Evolutionary conservation across 2,329 filamentous ascomycete genomes (phyloP).

Genomic region (Apiospora pterosperma): DNA sequence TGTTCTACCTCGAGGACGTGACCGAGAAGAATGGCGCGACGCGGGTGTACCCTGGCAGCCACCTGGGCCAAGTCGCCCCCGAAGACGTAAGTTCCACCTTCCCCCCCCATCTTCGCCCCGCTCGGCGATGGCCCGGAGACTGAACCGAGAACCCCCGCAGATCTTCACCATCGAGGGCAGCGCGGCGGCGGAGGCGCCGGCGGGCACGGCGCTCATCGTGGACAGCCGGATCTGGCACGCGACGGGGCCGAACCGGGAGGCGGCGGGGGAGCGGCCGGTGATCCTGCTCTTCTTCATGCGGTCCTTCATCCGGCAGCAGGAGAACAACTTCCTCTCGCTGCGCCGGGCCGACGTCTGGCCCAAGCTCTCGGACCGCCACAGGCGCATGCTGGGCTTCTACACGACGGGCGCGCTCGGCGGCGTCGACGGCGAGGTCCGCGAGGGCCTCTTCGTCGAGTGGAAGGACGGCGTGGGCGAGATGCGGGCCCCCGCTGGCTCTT

Average conservation of each 20-base stretch:
- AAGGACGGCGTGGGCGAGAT: constrained; percentile 7
- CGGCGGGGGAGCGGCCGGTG: constrained; percentile 3
- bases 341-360: constrained; percentile 21
- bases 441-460: constrained; percentile 17
- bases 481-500: background rate
- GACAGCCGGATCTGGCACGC: constrained; percentile 28
- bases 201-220: constrained; percentile 22
- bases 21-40: constrained; percentile 28
- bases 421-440: constrained; percentile 17
- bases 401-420: constrained; percentile 21
- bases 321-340: constrained; percentile 26
- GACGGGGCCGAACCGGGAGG: constrained; percentile 22
- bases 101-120: background rate
- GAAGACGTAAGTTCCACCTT: constrained; percentile 12
- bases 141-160: constrained; percentile 15
- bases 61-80: constrained; percentile 19
- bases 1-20: constrained; percentile 26
- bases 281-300: constrained; percentile 25
- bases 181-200: constrained; percentile 20
- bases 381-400: constrained; percentile 18
- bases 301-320: constrained; percentile 25
- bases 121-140: constrained; percentile 17
- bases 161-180: constrained; percentile 22
- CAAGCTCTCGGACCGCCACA: constrained; percentile 21
- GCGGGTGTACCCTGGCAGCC: constrained; percentile 23